Evolutionary conservation across 2,329 filamentous ascomycete genomes (phyloP), one percentile per base, ranked within the genome.

Genomic region (Cladosporium halotolerans): DNA sequence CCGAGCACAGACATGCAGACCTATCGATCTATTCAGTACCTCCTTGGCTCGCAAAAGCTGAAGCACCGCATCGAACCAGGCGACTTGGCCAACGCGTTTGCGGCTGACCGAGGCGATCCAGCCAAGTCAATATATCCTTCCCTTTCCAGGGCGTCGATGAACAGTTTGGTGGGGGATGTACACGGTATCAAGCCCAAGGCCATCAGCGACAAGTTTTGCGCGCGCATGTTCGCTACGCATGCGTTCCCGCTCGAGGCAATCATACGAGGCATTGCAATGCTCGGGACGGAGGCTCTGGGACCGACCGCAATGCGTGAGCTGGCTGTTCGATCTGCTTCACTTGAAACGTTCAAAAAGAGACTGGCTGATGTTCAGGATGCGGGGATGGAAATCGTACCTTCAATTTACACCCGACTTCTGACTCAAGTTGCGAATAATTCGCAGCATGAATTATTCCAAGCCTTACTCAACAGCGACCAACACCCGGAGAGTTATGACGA

Each of bases 191-290:
- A 70, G 32, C 69, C 71, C n/a, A 73, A 75, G 36, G 66, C 71
- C 38, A 68, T 77, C 44, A 85, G 81, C 62, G 88, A 93, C 66
- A 71, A 75, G 0, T 78, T 95, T 31, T 85, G 87, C 14, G 86
- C 90, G n/a, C 81, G 84, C 58, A 83, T 89, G 73, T 91, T 96
- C 66, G 90, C 90, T 9, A 86, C 84, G 1, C 84, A 77, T 54
- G 86, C 88, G 68, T 78, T 93, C 18, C 81, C 84, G 1, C 74
- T 90, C 9, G 83, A 91, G 53, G 80, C 85, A 59, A 82, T 89
- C 23, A 81, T 95, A 52, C 80, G 80, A 33, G 78, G 87, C 6
- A 73, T 93, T 14, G 76, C 79, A 53, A 81, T 86, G 62, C 79
- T 95, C 48, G 87, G 87, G 2, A 74, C 95, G 4, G 76, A 81